Conservation (phyloP, 345 rosid genomes). For the Eucalyptus pauciflora region DNA sequence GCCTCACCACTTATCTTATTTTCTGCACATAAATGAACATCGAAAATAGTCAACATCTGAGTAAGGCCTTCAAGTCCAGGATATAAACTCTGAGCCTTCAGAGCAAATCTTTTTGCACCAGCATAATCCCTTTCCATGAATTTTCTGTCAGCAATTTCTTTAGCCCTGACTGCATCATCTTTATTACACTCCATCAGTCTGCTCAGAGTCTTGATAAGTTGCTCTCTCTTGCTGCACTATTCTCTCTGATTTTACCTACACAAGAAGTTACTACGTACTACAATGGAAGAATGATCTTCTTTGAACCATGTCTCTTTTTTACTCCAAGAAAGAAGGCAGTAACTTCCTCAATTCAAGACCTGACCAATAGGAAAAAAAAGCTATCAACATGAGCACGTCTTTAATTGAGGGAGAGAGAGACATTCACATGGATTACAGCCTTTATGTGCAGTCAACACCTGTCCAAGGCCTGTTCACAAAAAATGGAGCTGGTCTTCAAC, state of each 20-base stretch:
- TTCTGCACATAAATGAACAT: constrained; percentile 59
- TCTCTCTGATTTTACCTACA: neutral
- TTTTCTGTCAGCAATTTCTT: constrained; percentile 82
- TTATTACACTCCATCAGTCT: constrained; percentile 79
- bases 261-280: neutral
- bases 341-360: neutral
- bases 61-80: constrained; percentile 64
- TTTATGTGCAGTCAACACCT: neutral
- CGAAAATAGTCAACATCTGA: constrained; percentile 47
- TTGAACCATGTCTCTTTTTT: neutral
- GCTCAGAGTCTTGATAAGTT: neutral
- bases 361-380: neutral
- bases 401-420: neutral
- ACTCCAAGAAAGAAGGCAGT: neutral
- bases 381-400: neutral
- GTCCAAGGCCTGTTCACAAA: neutral
- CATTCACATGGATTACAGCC: neutral
- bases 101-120: constrained; percentile 64
- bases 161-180: constrained; percentile 85
- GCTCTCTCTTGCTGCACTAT: neutral
- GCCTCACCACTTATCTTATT: constrained; percentile 48
- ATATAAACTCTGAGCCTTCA: constrained; percentile 69
- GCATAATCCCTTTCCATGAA: constrained; percentile 48
- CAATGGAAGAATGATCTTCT: neutral
- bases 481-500: neutral